phyloP scores from a whole-genome alignment of 2,329 filamentous ascomycete genomes.

The Clarireedia hainanense region DNA sequence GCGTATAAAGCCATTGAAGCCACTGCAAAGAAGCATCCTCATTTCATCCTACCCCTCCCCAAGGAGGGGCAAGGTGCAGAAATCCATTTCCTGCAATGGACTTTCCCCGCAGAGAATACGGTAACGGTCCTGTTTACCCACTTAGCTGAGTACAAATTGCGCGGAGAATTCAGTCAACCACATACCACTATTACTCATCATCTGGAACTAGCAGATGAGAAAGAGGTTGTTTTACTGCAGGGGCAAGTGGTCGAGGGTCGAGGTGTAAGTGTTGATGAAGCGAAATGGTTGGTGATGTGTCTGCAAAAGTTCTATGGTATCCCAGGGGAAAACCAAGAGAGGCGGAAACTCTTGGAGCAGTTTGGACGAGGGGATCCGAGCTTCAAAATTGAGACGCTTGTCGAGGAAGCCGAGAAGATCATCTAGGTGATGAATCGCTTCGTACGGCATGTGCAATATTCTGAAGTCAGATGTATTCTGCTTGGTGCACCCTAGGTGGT shows the following conservation, averaged over 20 bases:
- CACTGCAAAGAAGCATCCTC: conserved; percentile 67
- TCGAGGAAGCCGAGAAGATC: conserved; percentile 85
- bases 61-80: conserved; percentile 65
- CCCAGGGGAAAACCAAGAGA: conserved; percentile 44
- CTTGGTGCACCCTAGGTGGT: not conserved
- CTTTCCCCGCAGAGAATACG: conserved; percentile 65
- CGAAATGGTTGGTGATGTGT: conserved; percentile 85
- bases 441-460: not conserved
- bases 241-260: conserved; percentile 69
- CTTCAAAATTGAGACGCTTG: conserved; percentile 76
- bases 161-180: conserved; percentile 82
- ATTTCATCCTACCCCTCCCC: conserved; percentile 85
- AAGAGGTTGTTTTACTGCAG: conserved; percentile 78
- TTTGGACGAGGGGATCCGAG: conserved; percentile 70
- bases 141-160: conserved; percentile 83
- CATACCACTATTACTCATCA: conserved; percentile 95
- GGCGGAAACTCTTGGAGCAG: conserved; percentile 68
- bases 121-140: conserved; percentile 87
- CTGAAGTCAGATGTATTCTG: not conserved
- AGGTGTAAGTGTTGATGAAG: conserved; percentile 72
- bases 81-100: conserved; percentile 96
- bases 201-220: conserved; percentile 64
- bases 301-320: conserved; percentile 88
- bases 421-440: conserved; percentile 31
- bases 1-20: conserved; percentile 68